Percentiles rank a stretch among this genome's conserved stretches.
Conservation (phyloP, 2,329 filamentous ascomycete genomes). For the Talaromyces albobiverticillius region DNA sequence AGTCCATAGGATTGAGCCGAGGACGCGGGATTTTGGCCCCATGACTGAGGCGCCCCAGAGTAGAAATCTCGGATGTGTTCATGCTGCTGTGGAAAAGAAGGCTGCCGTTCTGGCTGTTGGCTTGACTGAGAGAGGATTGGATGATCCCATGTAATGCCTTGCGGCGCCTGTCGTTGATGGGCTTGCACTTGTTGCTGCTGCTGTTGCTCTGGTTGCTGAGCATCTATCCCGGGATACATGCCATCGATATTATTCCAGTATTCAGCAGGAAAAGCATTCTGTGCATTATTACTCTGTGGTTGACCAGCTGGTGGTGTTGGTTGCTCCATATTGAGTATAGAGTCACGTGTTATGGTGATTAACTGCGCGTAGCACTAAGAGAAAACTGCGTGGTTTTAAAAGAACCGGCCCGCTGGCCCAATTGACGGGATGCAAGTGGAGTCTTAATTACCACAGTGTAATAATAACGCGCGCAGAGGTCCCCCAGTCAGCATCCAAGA, state of each 20-base stretch:
- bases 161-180: constrained; percentile 19
- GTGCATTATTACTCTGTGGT: constrained; percentile 22
- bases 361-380: constrained; percentile 9
- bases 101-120: constrained; percentile 20
- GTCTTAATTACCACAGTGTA: constrained; percentile 7
- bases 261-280: constrained; percentile 30
- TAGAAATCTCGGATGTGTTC: constrained; percentile 32
- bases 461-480: neutral
- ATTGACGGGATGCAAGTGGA: constrained; percentile 12
- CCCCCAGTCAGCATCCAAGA: neutral
- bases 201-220: constrained; percentile 24
- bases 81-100: constrained; percentile 18
- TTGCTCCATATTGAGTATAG: constrained; percentile 32
- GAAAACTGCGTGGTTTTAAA: constrained; percentile 8
- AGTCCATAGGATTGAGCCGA: constrained; percentile 27
- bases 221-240: constrained; percentile 25
- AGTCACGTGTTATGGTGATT: constrained; percentile 14
- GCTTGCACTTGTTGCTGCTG: constrained; percentile 21
- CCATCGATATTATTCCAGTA: constrained; percentile 37
- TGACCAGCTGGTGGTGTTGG: constrained; percentile 22
- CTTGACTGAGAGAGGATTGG: constrained; percentile 19
- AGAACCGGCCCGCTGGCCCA: constrained; percentile 1
- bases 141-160: constrained; percentile 16
- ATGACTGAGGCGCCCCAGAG: constrained; percentile 29
- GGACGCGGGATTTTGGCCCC: constrained; percentile 31